Evolutionary conservation across 2,329 filamentous ascomycete genomes (phyloP).

Genomic region (Ophiocordyceps sinensis): DNA sequence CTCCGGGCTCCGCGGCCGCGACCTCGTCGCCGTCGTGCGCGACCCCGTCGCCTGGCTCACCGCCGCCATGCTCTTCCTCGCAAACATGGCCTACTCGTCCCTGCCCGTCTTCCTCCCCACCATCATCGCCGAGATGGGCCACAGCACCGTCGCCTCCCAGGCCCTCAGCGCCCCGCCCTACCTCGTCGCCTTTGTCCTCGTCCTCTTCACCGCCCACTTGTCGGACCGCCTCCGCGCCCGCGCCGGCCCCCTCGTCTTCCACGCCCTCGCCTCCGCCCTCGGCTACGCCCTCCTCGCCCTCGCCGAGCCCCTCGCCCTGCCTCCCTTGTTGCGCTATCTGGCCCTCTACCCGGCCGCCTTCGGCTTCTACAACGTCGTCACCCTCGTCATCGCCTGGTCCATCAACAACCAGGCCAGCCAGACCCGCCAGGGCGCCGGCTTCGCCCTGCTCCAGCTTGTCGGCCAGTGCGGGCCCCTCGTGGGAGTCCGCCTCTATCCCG

Average conservation of each 20-base stretch:
- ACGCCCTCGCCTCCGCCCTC: conserved; percentile 49
- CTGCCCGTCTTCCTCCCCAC: conserved; percentile 80
- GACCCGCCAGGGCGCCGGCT: conserved; percentile 56
- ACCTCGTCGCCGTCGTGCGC: conserved; percentile 33
- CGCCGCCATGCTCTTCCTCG: conserved; percentile 71
- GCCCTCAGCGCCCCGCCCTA: conserved; percentile 72
- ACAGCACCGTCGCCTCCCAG: conserved; percentile 53
- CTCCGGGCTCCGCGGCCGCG: conserved; percentile 34
- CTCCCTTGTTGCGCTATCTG: conserved; percentile 46
- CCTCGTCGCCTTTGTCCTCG: conserved; percentile 55
- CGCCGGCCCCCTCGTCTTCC: conserved; percentile 50
- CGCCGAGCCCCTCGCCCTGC: conserved; percentile 29
- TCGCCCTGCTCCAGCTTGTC: conserved; percentile 67
- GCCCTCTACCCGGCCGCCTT: conserved; percentile 65
- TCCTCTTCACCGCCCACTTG: conserved; percentile 56
- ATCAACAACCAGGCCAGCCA: conserved; percentile 70
- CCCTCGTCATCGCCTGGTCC: conserved; percentile 74
- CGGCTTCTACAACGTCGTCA: conserved; percentile 76
- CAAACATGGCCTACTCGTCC: conserved; percentile 78
- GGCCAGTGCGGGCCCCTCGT: conserved; percentile 67
- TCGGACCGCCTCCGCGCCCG: conserved; percentile 55
- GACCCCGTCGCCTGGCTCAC: conserved; percentile 46
- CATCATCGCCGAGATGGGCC: conserved; percentile 64
- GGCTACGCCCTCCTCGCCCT: conserved; percentile 50
- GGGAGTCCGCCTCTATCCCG: conserved; percentile 52